Evolutionary conservation across 2,329 filamentous ascomycete species (phyloP).

Genomic region (Mariannaea elegans): DNA sequence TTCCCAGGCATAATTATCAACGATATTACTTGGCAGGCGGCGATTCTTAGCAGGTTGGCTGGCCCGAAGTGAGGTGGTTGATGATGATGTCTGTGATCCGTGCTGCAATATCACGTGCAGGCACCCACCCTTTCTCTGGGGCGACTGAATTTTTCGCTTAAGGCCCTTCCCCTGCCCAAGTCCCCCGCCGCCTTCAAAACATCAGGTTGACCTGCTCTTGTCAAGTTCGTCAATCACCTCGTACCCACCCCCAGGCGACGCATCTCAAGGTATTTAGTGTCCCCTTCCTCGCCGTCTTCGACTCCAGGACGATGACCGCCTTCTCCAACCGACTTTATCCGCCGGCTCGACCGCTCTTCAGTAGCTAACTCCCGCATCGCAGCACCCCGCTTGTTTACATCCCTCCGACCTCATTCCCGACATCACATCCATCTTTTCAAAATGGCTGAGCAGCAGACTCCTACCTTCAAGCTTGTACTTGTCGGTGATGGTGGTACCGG

Average conservation of each 20-base stretch:
- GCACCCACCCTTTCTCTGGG: conserved; percentile 38
- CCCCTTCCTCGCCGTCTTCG: conserved; percentile 29
- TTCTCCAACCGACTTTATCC: conserved; percentile 23
- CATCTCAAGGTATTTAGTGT: conserved; percentile 38
- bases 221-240: conserved; percentile 48
- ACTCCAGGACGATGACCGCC: conserved; percentile 24
- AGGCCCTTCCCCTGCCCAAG: conserved; percentile 47
- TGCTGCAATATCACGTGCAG: conserved; percentile 47
- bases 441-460: conserved; percentile 71
- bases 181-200: conserved; percentile 56
- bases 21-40: background rate
- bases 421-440: conserved; percentile 43
- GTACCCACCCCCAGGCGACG: conserved; percentile 42
- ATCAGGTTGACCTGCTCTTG: conserved; percentile 48
- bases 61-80: background rate
- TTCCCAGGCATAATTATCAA: background rate
- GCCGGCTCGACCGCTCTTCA: conserved; percentile 27
- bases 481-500: conserved; percentile 99
- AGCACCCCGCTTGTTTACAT: conserved; percentile 61
- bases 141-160: conserved; percentile 56
- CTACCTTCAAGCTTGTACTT: conserved; percentile 99
- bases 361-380: conserved; percentile 46
- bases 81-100: conserved; percentile 24
- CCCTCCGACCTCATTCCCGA: conserved; percentile 42
- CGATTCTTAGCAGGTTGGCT: background rate